Conservation (phyloP, 345 rosid species). For the Hypericum perforatum region DNA sequence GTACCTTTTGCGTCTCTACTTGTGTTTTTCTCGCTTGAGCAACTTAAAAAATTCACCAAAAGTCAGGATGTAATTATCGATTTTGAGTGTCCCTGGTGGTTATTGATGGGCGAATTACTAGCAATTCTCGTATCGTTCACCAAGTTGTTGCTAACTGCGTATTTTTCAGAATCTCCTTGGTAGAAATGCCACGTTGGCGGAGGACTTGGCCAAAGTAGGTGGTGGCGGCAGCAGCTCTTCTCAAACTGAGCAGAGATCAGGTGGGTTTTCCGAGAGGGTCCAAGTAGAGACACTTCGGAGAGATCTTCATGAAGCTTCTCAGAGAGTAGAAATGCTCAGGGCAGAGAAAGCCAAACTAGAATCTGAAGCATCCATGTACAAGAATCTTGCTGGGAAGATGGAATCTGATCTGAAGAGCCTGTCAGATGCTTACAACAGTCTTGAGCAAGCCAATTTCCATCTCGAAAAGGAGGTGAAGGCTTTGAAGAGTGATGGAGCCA, state of each 20-base stretch:
- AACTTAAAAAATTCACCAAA: background rate
- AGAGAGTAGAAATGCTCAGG: constrained; percentile 58
- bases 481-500: constrained; percentile 47
- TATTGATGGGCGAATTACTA: background rate
- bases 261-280: constrained; percentile 51
- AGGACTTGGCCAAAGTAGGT: constrained; percentile 66
- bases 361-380: constrained; percentile 56
- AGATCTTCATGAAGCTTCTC: constrained; percentile 77
- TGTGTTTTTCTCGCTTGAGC: background rate
- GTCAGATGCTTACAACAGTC: constrained; percentile 84
- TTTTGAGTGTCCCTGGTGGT: background rate
- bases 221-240: constrained; percentile 31
- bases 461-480: constrained; percentile 73
- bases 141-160: constrained; percentile 4
- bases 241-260: constrained; percentile 40
- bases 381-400: constrained; percentile 57
- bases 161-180: constrained; percentile 58
- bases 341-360: constrained; percentile 62
- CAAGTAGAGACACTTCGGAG: constrained; percentile 61
- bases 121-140: background rate
- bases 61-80: background rate
- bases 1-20: constrained; percentile 19
- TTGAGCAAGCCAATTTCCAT: constrained; percentile 69
- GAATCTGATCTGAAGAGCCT: constrained; percentile 80
- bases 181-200: constrained; percentile 78